These are phyloP conservation scores for Solanum ossicruentum DNA, from an alignment of 257 asterid species.

Conservation along the genomic window DNA sequence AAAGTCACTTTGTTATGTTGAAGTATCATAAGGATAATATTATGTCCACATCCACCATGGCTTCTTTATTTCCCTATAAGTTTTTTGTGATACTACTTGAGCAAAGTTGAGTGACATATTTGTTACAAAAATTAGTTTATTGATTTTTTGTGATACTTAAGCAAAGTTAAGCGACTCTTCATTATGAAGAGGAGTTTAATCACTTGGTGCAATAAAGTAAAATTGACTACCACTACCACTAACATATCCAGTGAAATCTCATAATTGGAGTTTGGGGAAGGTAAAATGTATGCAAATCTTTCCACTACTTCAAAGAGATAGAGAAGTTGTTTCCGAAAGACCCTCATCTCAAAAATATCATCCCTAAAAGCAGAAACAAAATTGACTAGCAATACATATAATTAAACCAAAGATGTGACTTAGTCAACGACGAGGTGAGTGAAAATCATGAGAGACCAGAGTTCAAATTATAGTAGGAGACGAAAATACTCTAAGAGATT, in stretches of 20 bases:
- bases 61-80: too few relatives aligned
- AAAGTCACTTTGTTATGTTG: not conserved
- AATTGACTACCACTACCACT: too few relatives aligned
- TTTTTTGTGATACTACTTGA: too few relatives aligned
- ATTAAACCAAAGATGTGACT: not conserved
- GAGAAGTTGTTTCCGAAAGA: too few relatives aligned
- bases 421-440: not conserved
- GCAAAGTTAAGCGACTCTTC: not conserved
- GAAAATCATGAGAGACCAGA: not conserved
- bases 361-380: not conserved
- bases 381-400: not conserved
- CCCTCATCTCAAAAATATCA: too few relatives aligned
- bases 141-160: not conserved
- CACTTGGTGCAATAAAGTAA: not conserved
- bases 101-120: not conserved
- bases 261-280: too few relatives aligned
- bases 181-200: not conserved
- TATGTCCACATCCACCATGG: not conserved
- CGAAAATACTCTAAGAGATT: not conserved
- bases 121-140: not conserved
- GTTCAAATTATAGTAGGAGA: not conserved
- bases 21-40: not conserved
- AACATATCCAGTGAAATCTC: too few relatives aligned
- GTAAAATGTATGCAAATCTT: too few relatives aligned
- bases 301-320: too few relatives aligned